Evolutionary conservation across 768 basidiomycete genomes (phyloP).

Genomic region (Kwoniella pini): DNA sequence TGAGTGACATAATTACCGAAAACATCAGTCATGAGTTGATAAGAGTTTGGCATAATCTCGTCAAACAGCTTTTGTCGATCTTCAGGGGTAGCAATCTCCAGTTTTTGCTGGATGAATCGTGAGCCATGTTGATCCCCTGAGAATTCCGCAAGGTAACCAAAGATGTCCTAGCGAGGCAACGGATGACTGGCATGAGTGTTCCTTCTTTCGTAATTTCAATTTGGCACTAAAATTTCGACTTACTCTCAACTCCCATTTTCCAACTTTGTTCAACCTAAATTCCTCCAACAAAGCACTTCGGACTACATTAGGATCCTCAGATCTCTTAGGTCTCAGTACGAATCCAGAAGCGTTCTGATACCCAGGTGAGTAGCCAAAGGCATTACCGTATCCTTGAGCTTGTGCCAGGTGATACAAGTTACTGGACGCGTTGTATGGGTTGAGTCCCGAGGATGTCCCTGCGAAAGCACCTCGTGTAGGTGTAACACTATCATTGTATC

Average conservation of each 20-base stretch:
- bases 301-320: slow-evolving; percentile 45
- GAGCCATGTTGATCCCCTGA: slow-evolving; percentile 95
- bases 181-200: too few relatives aligned
- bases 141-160: slow-evolving; percentile 84
- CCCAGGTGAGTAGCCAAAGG: slow-evolving; percentile 1
- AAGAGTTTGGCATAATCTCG: slow-evolving; percentile 78
- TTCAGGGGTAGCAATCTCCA: slow-evolving; percentile 73
- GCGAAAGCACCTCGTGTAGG: not conserved
- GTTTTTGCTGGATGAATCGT: slow-evolving; percentile 89
- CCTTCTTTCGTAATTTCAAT: too few relatives aligned
- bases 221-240: slow-evolving; percentile 46
- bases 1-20: slow-evolving; percentile 98
- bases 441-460: not conserved
- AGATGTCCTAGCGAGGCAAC: slow-evolving; percentile 67
- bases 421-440: not conserved
- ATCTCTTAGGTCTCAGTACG: slow-evolving; percentile 11
- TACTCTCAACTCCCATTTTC: slow-evolving; percentile 80
- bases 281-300: slow-evolving; percentile 79
- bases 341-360: slow-evolving; percentile 1
- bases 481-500: slow-evolving; percentile 4
- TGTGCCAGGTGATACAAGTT: not conserved
- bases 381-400: not conserved
- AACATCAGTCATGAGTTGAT: slow-evolving; percentile 82
- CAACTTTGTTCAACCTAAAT: slow-evolving; percentile 73
- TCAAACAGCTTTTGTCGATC: slow-evolving; percentile 79